Evolutionary conservation across 495 filamentous ascomycete species (phyloP).

Genomic region (Penicillium paxilli): DNA sequence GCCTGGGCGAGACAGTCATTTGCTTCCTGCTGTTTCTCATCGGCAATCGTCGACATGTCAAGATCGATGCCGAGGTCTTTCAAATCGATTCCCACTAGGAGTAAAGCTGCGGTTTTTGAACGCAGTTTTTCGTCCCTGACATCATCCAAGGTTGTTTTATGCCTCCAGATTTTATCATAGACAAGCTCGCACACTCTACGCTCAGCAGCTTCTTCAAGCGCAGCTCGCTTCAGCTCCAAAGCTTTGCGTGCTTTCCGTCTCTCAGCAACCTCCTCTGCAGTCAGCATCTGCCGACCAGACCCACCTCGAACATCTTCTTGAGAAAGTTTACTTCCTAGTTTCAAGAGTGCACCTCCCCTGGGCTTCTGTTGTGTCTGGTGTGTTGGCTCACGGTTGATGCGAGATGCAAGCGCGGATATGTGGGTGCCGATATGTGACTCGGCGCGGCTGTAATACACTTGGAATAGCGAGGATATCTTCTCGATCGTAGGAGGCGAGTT

Average conservation of each 20-base stretch:
- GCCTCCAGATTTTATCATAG: constrained; percentile 86
- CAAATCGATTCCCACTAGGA: constrained; percentile 85
- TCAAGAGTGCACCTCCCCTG: constrained; percentile 20
- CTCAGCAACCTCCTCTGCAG: constrained; percentile 76
- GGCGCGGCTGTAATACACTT: constrained; percentile 88
- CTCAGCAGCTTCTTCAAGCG: constrained; percentile 91
- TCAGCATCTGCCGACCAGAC: constrained; percentile 86
- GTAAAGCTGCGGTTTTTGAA: constrained; percentile 88
- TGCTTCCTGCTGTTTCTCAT: constrained; percentile 70
- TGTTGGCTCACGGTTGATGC: constrained; percentile 65
- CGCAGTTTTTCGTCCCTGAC: constrained; percentile 92
- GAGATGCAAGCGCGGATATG: constrained; percentile 75
- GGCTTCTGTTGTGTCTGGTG: constrained; percentile 43
- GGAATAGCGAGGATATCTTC: constrained; percentile 81
- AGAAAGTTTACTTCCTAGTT: constrained; percentile 23
- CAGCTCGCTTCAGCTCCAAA: constrained; percentile 71
- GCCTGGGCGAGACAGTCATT: constrained; percentile 69
- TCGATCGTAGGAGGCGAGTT: constrained; percentile 81
- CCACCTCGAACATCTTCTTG: constrained; percentile 28
- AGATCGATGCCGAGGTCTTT: constrained; percentile 84
- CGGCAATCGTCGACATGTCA: constrained; percentile 46
- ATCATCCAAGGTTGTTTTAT: constrained; percentile 90
- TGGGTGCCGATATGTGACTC: constrained; percentile 84
- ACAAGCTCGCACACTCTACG: constrained; percentile 81
- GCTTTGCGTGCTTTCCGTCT: constrained; percentile 74